Evolutionary conservation across 768 basidiomycete species (phyloP), one percentile per base, ranked within the genome.

Genomic region (Clitopilus hobsonii): DNA sequence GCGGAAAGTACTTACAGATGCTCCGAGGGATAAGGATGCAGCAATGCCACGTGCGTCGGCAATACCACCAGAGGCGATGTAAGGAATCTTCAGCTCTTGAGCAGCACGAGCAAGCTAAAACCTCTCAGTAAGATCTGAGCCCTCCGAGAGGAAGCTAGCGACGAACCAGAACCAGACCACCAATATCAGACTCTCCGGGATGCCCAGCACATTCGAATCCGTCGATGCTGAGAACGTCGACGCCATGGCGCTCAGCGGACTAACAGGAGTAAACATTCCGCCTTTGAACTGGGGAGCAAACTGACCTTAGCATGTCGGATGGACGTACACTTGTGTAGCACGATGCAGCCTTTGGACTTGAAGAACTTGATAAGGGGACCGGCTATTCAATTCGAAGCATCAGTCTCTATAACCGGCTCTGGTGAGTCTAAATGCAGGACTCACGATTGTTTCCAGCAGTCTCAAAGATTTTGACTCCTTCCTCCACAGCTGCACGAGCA

Each of bases 151-250:
- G 18, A 49, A 53, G 54, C 49, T n/a, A 16, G 29, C 29, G 27
- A 57, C 63, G 16, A 60, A 92, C 92, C 72, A 97, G 70, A 2
- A 97, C 88, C 22, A 96, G 63, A 3, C 89, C 90, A 2, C 91
- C 90, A 22, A 97, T 89, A 65, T 97, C 95, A 38, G 96, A 91
- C 65, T 97, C 95, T 58, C 95, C 95, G 16, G 93, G 93, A 69
- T 94, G 92, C 23, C 94, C 94, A 26, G 93, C 94, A 65, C 92
- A 95, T 77, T 95, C 93, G 57, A 95, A 90, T 0, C 94, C 92
- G 56, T 95, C 94, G 25, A 95, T 94, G 59, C 91, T 92, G 24
- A 95, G 62, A 25, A 91, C 73, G 69, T 95, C 93, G n/a, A 91
- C 91, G 2, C 92, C 91, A 65, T 85, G 76, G 49, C 80, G 80